Base-by-base conservation (phyloP, 225 moss, liverwort and hornwort species). In the Climacium dendroides region DNA sequence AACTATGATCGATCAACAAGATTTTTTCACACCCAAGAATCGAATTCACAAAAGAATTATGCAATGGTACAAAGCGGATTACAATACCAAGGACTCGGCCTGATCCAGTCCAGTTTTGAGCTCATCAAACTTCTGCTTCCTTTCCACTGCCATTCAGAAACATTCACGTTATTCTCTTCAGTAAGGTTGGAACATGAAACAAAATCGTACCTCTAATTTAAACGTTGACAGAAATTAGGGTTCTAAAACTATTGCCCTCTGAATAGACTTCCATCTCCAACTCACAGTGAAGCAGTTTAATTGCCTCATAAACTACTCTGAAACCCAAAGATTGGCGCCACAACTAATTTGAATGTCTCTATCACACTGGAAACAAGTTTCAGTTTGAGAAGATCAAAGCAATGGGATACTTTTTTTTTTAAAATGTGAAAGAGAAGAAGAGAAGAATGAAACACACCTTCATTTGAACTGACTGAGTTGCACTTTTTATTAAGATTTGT, bases 101-200 rank as follows among this genome's bases (percentile, higher is more conserved):
- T 93, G 94, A 81, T 95, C 96, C 86, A 96, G 80, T 90, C 96
- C 96, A 89, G 90, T 92, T 91, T 96, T 98, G 89, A 98, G 94
- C 94, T 96, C 98, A 79, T 91, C 92, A 85, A 92, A 92, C 89
- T 93, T 96, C 89, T 96, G 98, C 85, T 95, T 96, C 90, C 92
- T 96, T 86, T 96, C 96, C 89, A 90, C 96, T 97, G 90, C n/a
- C 62, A 88, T 70, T 90, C 81, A 80, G 28, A 86, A 86, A 62
- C 58, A 78, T 59, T 37, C 64, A 82, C 41, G 67, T 48, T 29
- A n/a, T 11, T 25, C 86, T 66, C 52, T 37, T 84, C n/a, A 91
- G 45, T 32, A 57, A 60, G 34, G 34, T 11, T 32, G 78, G 25
- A 34, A 41, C 72, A 84, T 22, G 84, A 82, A 83, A 82, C 71